Percentiles rank a stretch among this genome's conserved stretches.
phyloP scores from a whole-genome alignment of 768 basidiomycete species.

The Tylopilus subfusipes region DNA sequence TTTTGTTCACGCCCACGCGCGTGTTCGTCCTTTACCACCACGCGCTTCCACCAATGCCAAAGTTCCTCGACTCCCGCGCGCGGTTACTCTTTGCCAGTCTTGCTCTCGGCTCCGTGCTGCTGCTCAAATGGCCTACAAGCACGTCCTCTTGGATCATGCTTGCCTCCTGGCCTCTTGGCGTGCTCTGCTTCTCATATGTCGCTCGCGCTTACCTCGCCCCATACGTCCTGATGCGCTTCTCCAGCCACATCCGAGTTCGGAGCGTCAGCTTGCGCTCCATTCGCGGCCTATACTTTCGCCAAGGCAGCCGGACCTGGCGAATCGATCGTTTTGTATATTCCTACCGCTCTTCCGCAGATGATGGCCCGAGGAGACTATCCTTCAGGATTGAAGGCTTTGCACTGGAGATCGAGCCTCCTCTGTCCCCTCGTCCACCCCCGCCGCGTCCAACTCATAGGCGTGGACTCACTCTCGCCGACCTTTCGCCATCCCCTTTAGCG shows the following conservation, averaged over 20 bases:
- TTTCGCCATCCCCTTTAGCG: slow-evolving; percentile 36
- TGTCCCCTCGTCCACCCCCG: slow-evolving; percentile 11
- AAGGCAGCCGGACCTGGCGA: slow-evolving; percentile 49
- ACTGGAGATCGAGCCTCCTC: slow-evolving; percentile 41
- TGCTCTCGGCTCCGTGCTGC: slow-evolving; percentile 8
- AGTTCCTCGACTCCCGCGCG: background rate
- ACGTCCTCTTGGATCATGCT: slow-evolving; percentile 38
- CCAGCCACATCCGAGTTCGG: slow-evolving; percentile 60
- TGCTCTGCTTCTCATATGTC: slow-evolving; percentile 53
- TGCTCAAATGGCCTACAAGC: slow-evolving; percentile 21
- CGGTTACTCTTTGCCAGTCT: slow-evolving; percentile 14
- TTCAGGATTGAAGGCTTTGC: slow-evolving; percentile 60
- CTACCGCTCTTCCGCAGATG: slow-evolving; percentile 49
- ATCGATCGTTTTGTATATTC: slow-evolving; percentile 65
- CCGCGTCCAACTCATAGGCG: slow-evolving; percentile 33
- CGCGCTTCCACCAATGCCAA: slow-evolving; percentile 12
- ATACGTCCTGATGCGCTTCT: slow-evolving; percentile 55
- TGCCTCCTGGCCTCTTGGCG: slow-evolving; percentile 48
- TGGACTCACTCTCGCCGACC: slow-evolving; percentile 41
- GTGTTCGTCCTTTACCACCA: slow-evolving; percentile 8
- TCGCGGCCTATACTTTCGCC: slow-evolving; percentile 67
- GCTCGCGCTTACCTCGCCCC: slow-evolving; percentile 67
- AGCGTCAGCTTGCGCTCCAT: slow-evolving; percentile 77
- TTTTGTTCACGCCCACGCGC: slow-evolving; percentile 10
- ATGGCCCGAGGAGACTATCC: slow-evolving; percentile 51